Conservation (phyloP, 495 filamentous ascomycete genomes). For the Neurospora sp. region DNA sequence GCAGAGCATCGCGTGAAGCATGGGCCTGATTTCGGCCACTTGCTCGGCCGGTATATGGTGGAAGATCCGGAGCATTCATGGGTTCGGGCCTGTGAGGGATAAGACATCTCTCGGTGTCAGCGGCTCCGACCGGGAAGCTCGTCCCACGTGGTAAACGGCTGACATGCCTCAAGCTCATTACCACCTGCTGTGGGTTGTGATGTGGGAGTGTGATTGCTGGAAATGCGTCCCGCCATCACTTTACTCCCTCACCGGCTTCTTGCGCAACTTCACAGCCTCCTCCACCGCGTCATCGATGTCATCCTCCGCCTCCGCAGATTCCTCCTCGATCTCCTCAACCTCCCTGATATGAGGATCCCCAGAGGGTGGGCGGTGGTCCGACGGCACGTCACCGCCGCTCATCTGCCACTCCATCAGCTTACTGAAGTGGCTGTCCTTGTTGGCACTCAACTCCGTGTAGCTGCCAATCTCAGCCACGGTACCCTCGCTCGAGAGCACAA, state of each 20-base stretch:
- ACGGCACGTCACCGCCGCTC: slow-evolving; percentile 59
- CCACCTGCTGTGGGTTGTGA: neutral
- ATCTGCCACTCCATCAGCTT: slow-evolving; percentile 99
- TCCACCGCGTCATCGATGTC: slow-evolving; percentile 22
- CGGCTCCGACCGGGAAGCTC: neutral
- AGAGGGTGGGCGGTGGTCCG: slow-evolving; percentile 9
- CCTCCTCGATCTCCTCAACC: slow-evolving; percentile 35
- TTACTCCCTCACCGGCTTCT: slow-evolving; percentile 2
- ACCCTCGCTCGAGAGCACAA: slow-evolving; percentile 76
- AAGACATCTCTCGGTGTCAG: neutral
- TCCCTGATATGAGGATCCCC: slow-evolving; percentile 28
- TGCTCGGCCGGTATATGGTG: neutral
- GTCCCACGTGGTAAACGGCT: neutral
- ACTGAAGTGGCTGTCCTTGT: slow-evolving; percentile 71
- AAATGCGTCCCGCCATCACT: slow-evolving; percentile 1
- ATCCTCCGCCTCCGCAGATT: slow-evolving; percentile 27
- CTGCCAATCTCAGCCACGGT: slow-evolving; percentile 82
- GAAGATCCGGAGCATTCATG: neutral
- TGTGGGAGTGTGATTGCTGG: neutral
- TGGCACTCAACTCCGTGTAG: slow-evolving; percentile 63
- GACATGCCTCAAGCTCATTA: neutral
- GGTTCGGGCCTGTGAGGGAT: neutral
- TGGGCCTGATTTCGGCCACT: neutral
- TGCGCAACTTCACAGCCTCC: slow-evolving; percentile 2
- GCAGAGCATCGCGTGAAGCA: neutral